Base-by-base conservation (phyloP, 768 basidiomycete genomes). In the Sistotremastrum niveocremeum region DNA sequence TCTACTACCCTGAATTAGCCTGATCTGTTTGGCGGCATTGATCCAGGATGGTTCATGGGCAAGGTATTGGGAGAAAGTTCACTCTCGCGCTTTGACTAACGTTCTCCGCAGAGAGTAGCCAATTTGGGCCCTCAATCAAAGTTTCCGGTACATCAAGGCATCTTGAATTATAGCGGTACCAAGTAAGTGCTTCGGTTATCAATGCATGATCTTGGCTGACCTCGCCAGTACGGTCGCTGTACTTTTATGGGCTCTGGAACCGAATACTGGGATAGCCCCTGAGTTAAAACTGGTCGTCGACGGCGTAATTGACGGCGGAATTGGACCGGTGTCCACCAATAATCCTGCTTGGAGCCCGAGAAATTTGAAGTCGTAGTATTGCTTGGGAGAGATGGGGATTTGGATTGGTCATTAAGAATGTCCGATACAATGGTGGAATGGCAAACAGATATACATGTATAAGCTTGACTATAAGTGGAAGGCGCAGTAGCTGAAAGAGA, bases 81-180 rank as follows among this genome's bases (percentile, higher is more conserved):
- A 20, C 1, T 20, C 1, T 20, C 2, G 20, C 20, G 20, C 20
- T 2, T 20, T 2, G 20, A 20, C 20, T 20, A 1, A 20, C 20
- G 20, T 20, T 20, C 20, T 20, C 20, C 20, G 20, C 20, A 20
- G 20, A 20, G 20, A 20, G 20, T 20, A 20, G 20, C 20, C 20
- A 20, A 20, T 20, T 20, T 20, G 38, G 84, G 82, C 10, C 85
- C 86, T 12, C 85, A 89, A 59, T 64, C 71, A 42, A 81, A 77
- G 53, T 89, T 87, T 73, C 84, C 86, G 1, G 84, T 89, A 5
- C 86, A 82, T 39, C 73, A 83, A 57, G 87, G 87, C 2, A 85
- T 89, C 36, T 57, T 89, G 42, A 63, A 87, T 54, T 84, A 82
- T 53, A 66, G 66, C 33, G 86, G 85, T 35, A 61, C 62, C 51